These are phyloP conservation scores for Teunomyces atbi DNA, from an alignment of 805 yeast genomes.

Conservation along the genomic window DNA sequence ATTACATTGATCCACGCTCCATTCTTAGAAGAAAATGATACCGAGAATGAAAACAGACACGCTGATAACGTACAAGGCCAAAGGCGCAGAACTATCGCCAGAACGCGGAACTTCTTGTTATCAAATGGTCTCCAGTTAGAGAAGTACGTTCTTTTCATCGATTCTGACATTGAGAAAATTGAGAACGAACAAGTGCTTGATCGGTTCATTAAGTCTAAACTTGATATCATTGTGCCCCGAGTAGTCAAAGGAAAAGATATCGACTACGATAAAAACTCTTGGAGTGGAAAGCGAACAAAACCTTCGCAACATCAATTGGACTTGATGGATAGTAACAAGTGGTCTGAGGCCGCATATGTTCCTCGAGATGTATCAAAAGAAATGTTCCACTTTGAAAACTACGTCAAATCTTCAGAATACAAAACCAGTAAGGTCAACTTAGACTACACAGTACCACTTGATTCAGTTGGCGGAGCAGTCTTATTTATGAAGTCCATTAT, in stretches of 20 bases:
- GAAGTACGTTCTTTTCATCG: constrained; percentile 35
- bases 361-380: constrained; percentile 29
- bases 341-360: constrained; percentile 32
- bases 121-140: constrained; percentile 26
- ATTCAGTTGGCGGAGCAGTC: constrained; percentile 55
- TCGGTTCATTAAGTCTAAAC: constrained; percentile 23
- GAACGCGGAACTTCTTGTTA: constrained; percentile 35
- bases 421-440: constrained; percentile 2
- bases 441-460: constrained; percentile 27
- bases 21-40: constrained; percentile 26
- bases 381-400: constrained; percentile 29
- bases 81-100: constrained; percentile 36
- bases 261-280: constrained; percentile 41
- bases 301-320: constrained; percentile 28
- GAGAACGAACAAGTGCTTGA: constrained; percentile 6
- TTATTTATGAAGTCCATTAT: constrained; percentile 43
- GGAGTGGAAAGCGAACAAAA: constrained; percentile 37
- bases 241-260: constrained; percentile 17
- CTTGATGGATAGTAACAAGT: constrained; percentile 25
- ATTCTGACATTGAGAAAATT: constrained; percentile 33
- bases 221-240: constrained; percentile 40
- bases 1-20: constrained; percentile 34
- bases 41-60: constrained; percentile 22
- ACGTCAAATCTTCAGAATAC: constrained; percentile 11
- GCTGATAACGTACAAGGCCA: constrained; percentile 28